Base-by-base conservation (phyloP, 2,329 filamentous ascomycete genomes). In the Fusarium sp. region DNA sequence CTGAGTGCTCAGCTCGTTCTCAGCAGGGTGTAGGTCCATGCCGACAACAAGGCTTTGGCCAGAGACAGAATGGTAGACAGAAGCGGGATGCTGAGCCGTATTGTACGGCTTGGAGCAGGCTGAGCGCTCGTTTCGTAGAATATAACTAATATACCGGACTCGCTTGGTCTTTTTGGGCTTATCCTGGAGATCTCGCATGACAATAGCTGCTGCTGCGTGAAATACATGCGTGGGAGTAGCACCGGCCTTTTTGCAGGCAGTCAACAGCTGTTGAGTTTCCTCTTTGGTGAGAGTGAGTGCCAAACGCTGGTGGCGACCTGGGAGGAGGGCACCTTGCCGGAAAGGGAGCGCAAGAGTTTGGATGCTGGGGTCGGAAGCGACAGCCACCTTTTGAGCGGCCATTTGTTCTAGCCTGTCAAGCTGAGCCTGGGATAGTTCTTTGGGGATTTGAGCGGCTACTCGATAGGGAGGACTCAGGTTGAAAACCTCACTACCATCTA, bases 31-130 rank as follows among this genome's bases (percentile, higher is more conserved):
- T 1, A 74, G 40, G 3, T 61, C 54, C 68, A 77, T 70, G 15
- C 76, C 72, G 0, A 79, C 72, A 0, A 67, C 46, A 0, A 79
- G 50, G 4, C 66, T 74, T 3, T 68, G 58, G 0, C 69, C 72
- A 1, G 75, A 75, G 0, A 77, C 52, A 1, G 77, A 79, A 52
- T 79, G 75, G 5, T 79, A 79, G 0, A 78, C 61, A 4, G 70
- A 41, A 0, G 70, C 74, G 1, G 76, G 50, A 37, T 79, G 77
- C 0, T 51, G 5, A 2, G 58, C 14, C 1, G 64, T 63, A 31
- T 58, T 69, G 6, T 73, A 79, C 0, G 76, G 75, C 5, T 59
- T 23, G 0, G 17, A 14, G 18, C 76, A 79, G 11, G 39, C 67
- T 1, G 53, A 15, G 2, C 76, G 70, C 37, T 78, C 77, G 36